Percentiles rank a stretch among this genome's conserved stretches.
Conservation (phyloP, 768 basidiomycete species). For the Gyrodon lividus region DNA sequence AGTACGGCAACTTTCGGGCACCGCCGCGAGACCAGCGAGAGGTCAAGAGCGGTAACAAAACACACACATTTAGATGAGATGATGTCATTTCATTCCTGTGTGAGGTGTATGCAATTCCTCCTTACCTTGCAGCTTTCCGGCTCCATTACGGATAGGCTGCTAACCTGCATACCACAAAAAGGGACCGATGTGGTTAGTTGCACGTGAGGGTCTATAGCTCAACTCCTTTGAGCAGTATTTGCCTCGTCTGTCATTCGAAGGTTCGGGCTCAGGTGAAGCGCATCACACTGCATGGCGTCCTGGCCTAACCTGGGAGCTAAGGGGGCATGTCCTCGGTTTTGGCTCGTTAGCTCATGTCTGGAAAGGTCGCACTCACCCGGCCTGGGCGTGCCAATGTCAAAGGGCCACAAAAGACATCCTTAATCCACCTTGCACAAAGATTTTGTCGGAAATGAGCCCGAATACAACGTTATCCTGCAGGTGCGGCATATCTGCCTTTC, state of each 20-base stretch:
- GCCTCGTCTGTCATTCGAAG: conserved; percentile 16
- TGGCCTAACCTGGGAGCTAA: background rate
- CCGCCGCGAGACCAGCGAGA: conserved; percentile 66
- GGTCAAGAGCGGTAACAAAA: conserved; percentile 67
- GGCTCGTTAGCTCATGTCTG: too few relatives aligned
- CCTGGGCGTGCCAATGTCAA: background rate
- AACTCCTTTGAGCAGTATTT: conserved; percentile 24
- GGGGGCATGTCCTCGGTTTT: conserved; percentile 10
- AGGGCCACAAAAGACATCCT: too few relatives aligned
- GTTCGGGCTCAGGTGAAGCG: background rate
- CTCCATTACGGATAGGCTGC: background rate
- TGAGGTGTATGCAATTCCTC: background rate
- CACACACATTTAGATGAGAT: conserved; percentile 61
- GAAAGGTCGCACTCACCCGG: background rate
- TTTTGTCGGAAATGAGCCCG: too few relatives aligned
- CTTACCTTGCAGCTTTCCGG: background rate
- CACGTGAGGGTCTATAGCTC: conserved; percentile 3
- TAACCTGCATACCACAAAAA: conserved; percentile 4
- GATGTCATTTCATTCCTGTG: conserved; percentile 9
- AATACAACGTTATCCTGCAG: too few relatives aligned
- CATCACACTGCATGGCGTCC: background rate
- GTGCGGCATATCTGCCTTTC: too few relatives aligned
- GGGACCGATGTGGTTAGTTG: background rate
- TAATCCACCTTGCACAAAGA: too few relatives aligned
- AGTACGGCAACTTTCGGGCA: conserved; percentile 60